phyloP scores from a whole-genome alignment of 1,284 basidiomycete genomes.

The Takashimella koratensis region DNA sequence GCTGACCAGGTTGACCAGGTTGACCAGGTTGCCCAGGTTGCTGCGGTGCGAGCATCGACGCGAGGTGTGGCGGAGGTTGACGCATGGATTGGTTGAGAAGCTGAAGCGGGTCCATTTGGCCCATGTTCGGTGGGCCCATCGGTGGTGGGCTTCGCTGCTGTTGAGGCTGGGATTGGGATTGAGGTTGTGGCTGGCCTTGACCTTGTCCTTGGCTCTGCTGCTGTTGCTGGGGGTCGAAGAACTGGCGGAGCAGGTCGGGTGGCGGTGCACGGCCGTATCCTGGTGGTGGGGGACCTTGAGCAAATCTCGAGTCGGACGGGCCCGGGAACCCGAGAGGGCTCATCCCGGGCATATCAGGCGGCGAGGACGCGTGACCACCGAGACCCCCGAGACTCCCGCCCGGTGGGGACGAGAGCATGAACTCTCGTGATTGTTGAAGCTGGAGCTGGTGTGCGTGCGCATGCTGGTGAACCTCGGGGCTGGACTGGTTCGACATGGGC shows the following conservation, averaged over 20 bases:
- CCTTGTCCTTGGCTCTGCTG: slow-evolving; percentile 4
- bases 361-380: not conserved
- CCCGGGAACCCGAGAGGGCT: not conserved
- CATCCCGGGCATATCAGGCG: not conserved
- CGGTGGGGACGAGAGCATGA: not conserved
- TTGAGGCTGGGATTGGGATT: not conserved
- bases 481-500: not conserved
- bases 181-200: no score
- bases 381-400: not conserved
- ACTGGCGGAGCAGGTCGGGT: slow-evolving; percentile 1
- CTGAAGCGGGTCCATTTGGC: slow-evolving; percentile 20
- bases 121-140: not conserved
- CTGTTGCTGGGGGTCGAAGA: slow-evolving; percentile 6
- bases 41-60: not conserved
- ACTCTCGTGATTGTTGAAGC: not conserved
- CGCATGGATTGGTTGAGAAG: slow-evolving; percentile 26
- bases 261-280: slow-evolving; percentile 1
- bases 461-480: not conserved
- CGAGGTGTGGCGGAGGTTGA: slow-evolving; percentile 10
- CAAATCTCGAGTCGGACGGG: not conserved
- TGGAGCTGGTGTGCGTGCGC: not conserved
- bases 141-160: not conserved
- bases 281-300: not conserved
- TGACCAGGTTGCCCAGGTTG: not conserved
- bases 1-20: not conserved